Base-by-base conservation (phyloP, 2,329 filamentous ascomycete genomes). In the Fusarium cyanostomum region DNA sequence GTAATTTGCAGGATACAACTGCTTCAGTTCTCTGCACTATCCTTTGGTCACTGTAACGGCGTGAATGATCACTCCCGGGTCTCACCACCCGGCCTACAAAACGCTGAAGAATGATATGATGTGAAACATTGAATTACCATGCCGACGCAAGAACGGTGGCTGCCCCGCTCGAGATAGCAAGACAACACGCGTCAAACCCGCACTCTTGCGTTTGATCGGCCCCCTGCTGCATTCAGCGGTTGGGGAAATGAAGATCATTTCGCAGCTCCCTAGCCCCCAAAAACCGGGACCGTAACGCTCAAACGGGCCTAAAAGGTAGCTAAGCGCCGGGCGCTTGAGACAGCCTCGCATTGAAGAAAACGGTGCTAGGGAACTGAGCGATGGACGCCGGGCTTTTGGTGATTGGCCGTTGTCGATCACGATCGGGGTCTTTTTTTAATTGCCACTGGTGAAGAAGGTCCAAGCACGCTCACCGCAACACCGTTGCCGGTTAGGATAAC, bases 161-260 rank as follows among this genome's bases (percentile, higher is more conserved):
- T 21, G 44, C 62, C 57, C 62, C 62, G 57, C 53, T 44, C 16
- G 16, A 60, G 37, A 61, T 42, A 48, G 28, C 16, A 26, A 54
- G 33, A 58, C 55, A 66, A 66, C 63, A 66, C 62, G 63, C 62
- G 63, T 62, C 64, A 38, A 54, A 48, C 30, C 64, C 64, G 58
- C 64, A 59, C 53, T 66, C 34, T 64, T 53, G 43, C 39, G 39
- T 54, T 30, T 43, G 59, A 65, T 67, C 56, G 38, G 41, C 38
- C 56, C 56, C 44, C 34, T 58, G 41, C 26, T 58, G 33, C 57
- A n/a, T 62, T 59, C 59, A 63, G 38, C 35, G 53, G 60, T 63
- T 62, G 62, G 45, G 65, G 54, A 68, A 68, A 68, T 68, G 65
- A 68, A 66, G 65, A 68, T 68, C 65, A 68, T 68, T 66, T 68